phyloP scores from a whole-genome alignment of 1,284 basidiomycete species.

The Erythrobasidium hasegawianum region DNA sequence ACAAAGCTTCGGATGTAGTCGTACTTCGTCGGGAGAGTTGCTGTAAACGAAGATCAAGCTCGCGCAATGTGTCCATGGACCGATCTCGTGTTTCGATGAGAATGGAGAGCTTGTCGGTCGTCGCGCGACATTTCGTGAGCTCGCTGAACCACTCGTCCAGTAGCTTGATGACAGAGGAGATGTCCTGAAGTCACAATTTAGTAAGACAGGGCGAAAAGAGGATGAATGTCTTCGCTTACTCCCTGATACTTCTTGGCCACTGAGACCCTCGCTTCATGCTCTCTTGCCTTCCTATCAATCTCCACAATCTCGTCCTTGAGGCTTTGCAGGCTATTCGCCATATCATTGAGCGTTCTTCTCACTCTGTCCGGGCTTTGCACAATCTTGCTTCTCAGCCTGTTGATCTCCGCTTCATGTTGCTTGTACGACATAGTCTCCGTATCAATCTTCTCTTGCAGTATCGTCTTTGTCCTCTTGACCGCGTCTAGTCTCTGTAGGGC shows the following conservation, averaged over 20 bases:
- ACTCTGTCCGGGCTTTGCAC: constrained; percentile 37
- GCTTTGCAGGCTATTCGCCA: constrained; percentile 26
- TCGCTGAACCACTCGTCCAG: constrained; percentile 36
- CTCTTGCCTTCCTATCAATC: constrained; percentile 23
- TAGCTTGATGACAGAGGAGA: constrained; percentile 33
- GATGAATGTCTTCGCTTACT: not conserved
- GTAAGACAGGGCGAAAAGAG: not conserved
- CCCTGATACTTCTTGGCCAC: constrained; percentile 34
- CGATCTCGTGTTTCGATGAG: constrained; percentile 27
- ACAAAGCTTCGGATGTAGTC: constrained; percentile 27
- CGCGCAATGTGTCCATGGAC: constrained; percentile 11
- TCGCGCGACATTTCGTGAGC: constrained; percentile 3
- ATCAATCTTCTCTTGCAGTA: constrained; percentile 33
- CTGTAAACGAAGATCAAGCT: constrained; percentile 32
- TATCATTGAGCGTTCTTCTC: constrained; percentile 31
- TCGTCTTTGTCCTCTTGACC: constrained; percentile 18
- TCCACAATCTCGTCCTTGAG: constrained; percentile 34
- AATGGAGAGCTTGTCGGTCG: constrained; percentile 10
- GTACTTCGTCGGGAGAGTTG: constrained; percentile 24
- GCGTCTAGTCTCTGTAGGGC: constrained; percentile 10
- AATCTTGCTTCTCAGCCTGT: constrained; percentile 25
- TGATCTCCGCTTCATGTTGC: constrained; percentile 33
- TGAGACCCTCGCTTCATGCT: constrained; percentile 28
- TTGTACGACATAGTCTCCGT: constrained; percentile 18
- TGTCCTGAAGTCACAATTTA: constrained; percentile 14